A percentile compares a stretch with the other conserved stretches of the same genome.
phyloP scores from a whole-genome alignment of 306 rosid species.

The Cyamopsis tetragonoloba region DNA sequence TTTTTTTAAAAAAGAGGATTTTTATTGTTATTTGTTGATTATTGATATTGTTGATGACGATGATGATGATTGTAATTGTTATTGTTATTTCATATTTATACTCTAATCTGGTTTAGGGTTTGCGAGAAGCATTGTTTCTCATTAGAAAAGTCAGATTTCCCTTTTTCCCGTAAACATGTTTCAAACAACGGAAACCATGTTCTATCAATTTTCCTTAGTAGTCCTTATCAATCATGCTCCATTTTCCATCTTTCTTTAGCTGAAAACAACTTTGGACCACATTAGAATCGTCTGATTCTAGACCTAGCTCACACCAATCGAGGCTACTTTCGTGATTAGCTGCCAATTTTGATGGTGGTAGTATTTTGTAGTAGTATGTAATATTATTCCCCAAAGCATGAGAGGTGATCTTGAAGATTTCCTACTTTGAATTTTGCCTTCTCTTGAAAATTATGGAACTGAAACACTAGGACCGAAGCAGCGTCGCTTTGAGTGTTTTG shows the following conservation, averaged over 20 bases:
- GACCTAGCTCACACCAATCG: background rate
- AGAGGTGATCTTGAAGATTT: background rate
- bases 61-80: too few species aligned
- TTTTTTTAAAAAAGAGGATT: too few species aligned
- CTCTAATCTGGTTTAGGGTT: background rate
- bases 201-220: constrained; percentile 5
- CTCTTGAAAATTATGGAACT: background rate
- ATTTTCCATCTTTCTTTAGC: background rate
- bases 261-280: constrained; percentile 29
- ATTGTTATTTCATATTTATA: background rate
- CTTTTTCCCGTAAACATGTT: constrained; percentile 2
- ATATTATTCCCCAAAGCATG: background rate
- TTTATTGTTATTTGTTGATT: too few species aligned
- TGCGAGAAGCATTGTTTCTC: background rate
- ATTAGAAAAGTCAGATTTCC: constrained; percentile 4
- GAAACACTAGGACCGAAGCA: background rate
- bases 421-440: background rate
- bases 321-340: background rate
- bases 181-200: background rate
- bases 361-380: background rate
- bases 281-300: background rate
- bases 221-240: background rate
- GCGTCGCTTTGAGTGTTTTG: background rate
- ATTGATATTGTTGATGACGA: too few species aligned
- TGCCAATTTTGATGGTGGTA: background rate